Evolutionary conservation across 2,329 filamentous ascomycete species (phyloP).

Genomic region (Ilyonectria robusta): DNA sequence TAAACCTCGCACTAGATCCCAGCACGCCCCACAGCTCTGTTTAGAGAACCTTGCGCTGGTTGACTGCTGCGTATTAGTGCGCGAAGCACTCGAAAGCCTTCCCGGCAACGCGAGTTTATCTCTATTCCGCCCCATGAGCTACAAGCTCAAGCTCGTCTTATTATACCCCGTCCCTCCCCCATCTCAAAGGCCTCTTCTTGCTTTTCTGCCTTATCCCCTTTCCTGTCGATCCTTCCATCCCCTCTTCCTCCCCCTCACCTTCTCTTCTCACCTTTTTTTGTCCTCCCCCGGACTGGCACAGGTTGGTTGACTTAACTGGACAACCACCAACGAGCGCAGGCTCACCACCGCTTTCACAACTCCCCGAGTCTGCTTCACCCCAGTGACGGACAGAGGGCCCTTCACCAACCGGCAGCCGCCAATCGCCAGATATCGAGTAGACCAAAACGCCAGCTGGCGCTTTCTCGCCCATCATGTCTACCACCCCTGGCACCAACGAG

Average conservation of each 20-base stretch:
- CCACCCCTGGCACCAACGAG: conserved; percentile 46
- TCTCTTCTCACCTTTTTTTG: conserved; percentile 12
- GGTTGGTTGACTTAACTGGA: conserved; percentile 6
- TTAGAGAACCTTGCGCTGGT: conserved; percentile 25
- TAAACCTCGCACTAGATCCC: conserved; percentile 24
- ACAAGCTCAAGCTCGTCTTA: conserved; percentile 32
- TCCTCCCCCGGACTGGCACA: not conserved
- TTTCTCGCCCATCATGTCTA: conserved; percentile 42
- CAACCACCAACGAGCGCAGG: not conserved
- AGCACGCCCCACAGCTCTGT: conserved; percentile 31
- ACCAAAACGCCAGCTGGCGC: conserved; percentile 20
- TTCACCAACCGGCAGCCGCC: conserved; percentile 17
- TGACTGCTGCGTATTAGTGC: conserved; percentile 35
- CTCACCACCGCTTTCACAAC: conserved; percentile 5
- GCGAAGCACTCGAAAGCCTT: conserved; percentile 1
- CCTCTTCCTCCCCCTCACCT: conserved; percentile 32
- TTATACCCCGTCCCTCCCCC: conserved; percentile 27
- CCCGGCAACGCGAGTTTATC: conserved; percentile 41
- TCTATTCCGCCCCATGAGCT: conserved; percentile 24
- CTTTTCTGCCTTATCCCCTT: conserved; percentile 25
- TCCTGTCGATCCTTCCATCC: conserved; percentile 37
- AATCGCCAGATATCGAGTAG: conserved; percentile 36
- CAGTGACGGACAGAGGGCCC: conserved; percentile 1
- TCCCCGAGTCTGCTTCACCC: conserved; percentile 13
- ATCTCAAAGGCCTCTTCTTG: conserved; percentile 17